Evolutionary conservation across 1,139 yeast genomes (phyloP), one percentile per base, ranked within the genome.

Genomic region (Yamadazyma siamensis): DNA sequence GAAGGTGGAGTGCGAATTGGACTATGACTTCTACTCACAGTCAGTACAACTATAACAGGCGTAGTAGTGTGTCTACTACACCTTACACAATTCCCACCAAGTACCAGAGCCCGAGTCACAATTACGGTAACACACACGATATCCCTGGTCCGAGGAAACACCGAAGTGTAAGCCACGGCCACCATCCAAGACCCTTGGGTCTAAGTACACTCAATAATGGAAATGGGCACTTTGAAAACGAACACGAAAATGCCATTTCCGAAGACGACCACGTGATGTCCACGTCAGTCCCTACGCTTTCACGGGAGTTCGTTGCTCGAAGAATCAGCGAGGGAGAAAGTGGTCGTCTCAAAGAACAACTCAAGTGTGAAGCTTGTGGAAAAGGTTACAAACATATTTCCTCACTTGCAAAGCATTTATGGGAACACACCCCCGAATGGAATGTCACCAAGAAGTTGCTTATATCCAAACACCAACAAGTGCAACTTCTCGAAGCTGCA

Each of bases 381-480:
- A 85, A 86, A 54, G 94, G 94, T 10, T 85, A 85, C 53, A 86
- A 85, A 52, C 95, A 85, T 57, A 81, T 85, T 7, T 79, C 89
- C 2, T 81, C 91, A 13, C 66, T 85, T 38, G 71, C 94, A 71
- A 43, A 86, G 74, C 71, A 88, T 72, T 60, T 65, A 67, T 50
- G 89, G 95, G 70, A 66, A 40, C 95, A 86, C 52, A 86, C 95
- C 0, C 94, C 95, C 0, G 95, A 86, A 53, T 86, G 95, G 95
- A 83, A 80, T 49, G 81, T 81, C 48, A 86, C 95, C 2, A 81
- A 84, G 43, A 83, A 82, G 50, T 64, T 86, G 30, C 61, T 82
- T 26, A 84, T 86, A 27, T 80, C 89, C n/a, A 86, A 86, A 54
- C 95, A 86, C 54, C 95, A 86, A 54, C 95, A 86, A 54, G 95